A percentile compares a stretch with the other conserved stretches of the same genome.
Evolutionary conservation across 345 rosid genomes (phyloP).

Genomic region (Eucalyptus pauciflora): DNA sequence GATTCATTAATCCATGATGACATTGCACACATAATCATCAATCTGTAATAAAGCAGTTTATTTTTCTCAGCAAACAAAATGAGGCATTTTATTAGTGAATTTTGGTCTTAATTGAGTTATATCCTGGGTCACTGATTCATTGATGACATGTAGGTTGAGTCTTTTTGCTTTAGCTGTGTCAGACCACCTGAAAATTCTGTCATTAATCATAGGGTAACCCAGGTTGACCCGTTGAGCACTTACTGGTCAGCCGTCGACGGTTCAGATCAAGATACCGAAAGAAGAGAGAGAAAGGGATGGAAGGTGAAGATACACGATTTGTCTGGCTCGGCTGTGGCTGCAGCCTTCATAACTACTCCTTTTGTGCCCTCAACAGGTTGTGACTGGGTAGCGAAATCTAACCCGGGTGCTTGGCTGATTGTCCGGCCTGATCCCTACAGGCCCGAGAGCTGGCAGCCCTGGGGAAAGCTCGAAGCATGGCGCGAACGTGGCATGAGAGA

Average conservation of each 20-base stretch:
- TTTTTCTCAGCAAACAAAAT: not conserved
- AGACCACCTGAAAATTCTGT: not conserved
- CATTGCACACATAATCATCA: not conserved
- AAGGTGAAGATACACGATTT: constrained; percentile 97
- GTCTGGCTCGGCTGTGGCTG: constrained; percentile 94
- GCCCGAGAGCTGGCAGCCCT: constrained; percentile 92
- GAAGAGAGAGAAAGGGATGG: constrained; percentile 96
- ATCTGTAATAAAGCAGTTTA: not conserved
- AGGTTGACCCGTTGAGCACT: constrained; percentile 55
- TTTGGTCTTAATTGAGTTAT: not conserved
- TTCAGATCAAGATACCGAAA: constrained; percentile 43
- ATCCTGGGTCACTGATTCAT: not conserved
- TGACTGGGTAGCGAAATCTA: constrained; percentile 97
- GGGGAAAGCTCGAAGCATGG: constrained; percentile 98
- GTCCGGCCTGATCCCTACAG: constrained; percentile 72
- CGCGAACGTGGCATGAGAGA: constrained; percentile 92
- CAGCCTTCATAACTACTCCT: constrained; percentile 96
- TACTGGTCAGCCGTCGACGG: constrained; percentile 53
- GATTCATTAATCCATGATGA: not conserved
- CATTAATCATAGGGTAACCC: constrained; percentile 42
- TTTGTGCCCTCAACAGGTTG: constrained; percentile 93
- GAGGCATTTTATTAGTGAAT: not conserved
- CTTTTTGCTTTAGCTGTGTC: not conserved
- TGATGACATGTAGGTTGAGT: not conserved
- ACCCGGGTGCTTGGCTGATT: constrained; percentile 95